Base-by-base conservation (phyloP, 1,284 basidiomycete genomes). In the Ceratobasidium sp. region DNA sequence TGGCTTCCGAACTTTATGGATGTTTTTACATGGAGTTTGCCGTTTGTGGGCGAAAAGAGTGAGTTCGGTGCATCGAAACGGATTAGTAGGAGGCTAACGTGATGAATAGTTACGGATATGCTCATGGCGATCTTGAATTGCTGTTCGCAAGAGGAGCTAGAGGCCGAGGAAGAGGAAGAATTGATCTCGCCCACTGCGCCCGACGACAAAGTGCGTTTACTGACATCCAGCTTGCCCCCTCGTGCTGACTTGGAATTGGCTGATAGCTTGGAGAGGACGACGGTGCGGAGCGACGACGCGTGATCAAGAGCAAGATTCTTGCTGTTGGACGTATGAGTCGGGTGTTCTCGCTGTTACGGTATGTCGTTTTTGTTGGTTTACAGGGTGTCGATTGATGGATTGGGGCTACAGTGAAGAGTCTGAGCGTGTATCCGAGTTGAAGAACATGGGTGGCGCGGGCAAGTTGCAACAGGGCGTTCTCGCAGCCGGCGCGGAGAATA, bases 1-100 rank as follows among this genome's bases (percentile, higher is more conserved):
- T 96, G 94, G 95, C 87, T 99, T 56, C 97, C 97, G 2, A 99
- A 99, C 86, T 99, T 99, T 82, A 98, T 99, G 94, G 96, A 99
- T 84, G 97, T 95, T 50, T 99, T 99, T 85, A 99, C 97, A 0
- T 99, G 98, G 98, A 96, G 94, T 88, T 86, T 99, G 81, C 98
- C 97, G 0, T 99, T 99, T 83, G 98, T 99, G 2, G 97, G 96
- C 78, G 96, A 98, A 85, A 98, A 98, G 87, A 97, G 95, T 96
- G 80, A 81, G 92, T 87, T 28, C 2, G 26, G 38, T 23, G n/a
- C 12, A 6, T 74, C 42, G 50, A 42, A 46, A 56, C 76, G 40
- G 46, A n/a, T n/a, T n/a, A n/a, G n/a, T n/a, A n/a, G n/a, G n/a
- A n/a, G n/a, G n/a, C n/a, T n/a, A n/a, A n/a, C n/a, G n/a, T n/a